Percentiles rank a stretch among this genome's conserved stretches.
These are phyloP conservation scores for Thalia dealbata DNA, from an alignment of 176 grass and related monocot genomes.

Conservation along the genomic window DNA sequence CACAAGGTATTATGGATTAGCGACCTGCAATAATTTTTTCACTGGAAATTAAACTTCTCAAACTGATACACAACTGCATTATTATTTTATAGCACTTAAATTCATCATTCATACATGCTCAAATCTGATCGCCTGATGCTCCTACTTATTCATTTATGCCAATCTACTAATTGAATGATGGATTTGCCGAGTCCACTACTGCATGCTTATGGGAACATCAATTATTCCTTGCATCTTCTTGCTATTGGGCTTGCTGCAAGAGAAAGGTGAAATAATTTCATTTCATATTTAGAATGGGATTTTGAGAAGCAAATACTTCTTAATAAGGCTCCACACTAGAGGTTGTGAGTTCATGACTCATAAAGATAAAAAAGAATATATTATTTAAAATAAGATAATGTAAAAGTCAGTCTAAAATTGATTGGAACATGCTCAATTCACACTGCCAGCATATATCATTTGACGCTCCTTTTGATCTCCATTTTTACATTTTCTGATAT, in stretches of 20 bases:
- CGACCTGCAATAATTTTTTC: not conserved
- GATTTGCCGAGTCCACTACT: not conserved
- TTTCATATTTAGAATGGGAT: no score
- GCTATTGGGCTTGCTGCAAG: not conserved
- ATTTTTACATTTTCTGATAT: no score
- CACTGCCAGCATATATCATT: not conserved
- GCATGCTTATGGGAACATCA: not conserved
- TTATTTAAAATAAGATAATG: no score
- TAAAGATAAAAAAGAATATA: no score
- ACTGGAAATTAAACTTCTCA: not conserved
- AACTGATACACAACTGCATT: not conserved
- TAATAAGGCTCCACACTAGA: no score
- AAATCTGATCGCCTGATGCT: not conserved
- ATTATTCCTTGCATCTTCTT: not conserved
- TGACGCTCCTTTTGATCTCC: no score
- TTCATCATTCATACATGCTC: not conserved
- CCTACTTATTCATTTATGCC: not conserved
- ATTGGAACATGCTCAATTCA: not conserved
- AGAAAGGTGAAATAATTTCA: not conserved
- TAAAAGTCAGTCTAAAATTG: no score
- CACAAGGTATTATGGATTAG: conserved; percentile 11
- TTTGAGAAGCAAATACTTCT: no score
- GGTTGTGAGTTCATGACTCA: no score
- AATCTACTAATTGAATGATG: not conserved
- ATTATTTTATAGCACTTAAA: not conserved